Conservation (phyloP, 306 rosid genomes). For the Mucuna pruriens region DNA sequence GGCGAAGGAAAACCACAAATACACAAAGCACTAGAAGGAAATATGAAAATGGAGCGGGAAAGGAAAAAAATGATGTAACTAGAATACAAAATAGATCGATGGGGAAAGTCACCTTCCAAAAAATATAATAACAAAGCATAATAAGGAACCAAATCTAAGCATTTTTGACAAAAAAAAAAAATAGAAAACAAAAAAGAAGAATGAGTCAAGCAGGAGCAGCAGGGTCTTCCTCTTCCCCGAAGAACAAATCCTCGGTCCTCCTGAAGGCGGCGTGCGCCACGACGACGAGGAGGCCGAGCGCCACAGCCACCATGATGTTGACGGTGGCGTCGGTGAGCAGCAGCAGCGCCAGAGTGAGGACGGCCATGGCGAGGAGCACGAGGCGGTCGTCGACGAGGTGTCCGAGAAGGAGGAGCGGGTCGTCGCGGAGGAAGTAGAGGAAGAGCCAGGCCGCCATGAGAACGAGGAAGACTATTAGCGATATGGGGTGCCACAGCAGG, state of each 20-base stretch:
- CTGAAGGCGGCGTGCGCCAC: slow-evolving; percentile 61
- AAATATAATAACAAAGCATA: background rate
- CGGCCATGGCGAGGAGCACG: slow-evolving; percentile 53
- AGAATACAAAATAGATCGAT: background rate
- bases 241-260: slow-evolving; percentile 64
- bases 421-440: slow-evolving; percentile 89
- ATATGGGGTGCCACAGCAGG: slow-evolving; percentile 84
- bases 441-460: slow-evolving; percentile 75
- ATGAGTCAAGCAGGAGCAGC: slow-evolving; percentile 26
- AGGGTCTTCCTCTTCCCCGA: slow-evolving; percentile 61
- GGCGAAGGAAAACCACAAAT: too few species aligned
- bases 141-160: background rate
- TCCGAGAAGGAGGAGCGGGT: slow-evolving; percentile 61
- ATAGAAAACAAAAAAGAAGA: background rate
- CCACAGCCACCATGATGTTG: slow-evolving; percentile 59
- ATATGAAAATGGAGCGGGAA: background rate
- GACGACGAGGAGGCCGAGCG: slow-evolving; percentile 45
- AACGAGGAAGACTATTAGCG: slow-evolving; percentile 71
- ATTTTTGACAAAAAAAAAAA: background rate
- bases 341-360: slow-evolving; percentile 67
- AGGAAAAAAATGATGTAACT: background rate
- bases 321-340: slow-evolving; percentile 67
- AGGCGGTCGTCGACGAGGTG: slow-evolving; percentile 68
- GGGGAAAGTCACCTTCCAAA: background rate
- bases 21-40: background rate